phyloP scores from a whole-genome alignment of 352 stramenopile species.

The Pythium dissotocum region DNA sequence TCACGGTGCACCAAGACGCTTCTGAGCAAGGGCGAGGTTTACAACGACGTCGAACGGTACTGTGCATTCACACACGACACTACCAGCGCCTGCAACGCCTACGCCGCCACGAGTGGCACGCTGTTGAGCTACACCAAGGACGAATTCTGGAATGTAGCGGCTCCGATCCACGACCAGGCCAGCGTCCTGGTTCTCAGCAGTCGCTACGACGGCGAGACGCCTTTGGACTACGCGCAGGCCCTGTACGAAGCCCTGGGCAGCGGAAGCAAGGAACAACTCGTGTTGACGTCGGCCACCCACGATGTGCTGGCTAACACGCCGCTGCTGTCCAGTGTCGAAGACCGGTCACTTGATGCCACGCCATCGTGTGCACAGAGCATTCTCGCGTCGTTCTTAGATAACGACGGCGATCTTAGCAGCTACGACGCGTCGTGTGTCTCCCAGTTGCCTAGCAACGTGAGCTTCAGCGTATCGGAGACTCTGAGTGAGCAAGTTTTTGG shows the following conservation, averaged over 20 bases:
- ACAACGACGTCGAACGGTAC: slow-evolving; percentile 50
- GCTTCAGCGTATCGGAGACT: slow-evolving; percentile 34
- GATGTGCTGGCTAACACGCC: slow-evolving; percentile 40
- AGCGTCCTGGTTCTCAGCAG: slow-evolving; percentile 62
- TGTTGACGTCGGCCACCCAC: slow-evolving; percentile 40
- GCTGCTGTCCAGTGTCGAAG: neutral
- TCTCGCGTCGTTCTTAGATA: slow-evolving; percentile 59
- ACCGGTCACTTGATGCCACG: slow-evolving; percentile 30
- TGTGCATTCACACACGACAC: slow-evolving; percentile 60
- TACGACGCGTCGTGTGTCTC: slow-evolving; percentile 60
- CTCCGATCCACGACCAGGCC: slow-evolving; percentile 33
- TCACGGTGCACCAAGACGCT: slow-evolving; percentile 44
- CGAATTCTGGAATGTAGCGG: slow-evolving; percentile 31
- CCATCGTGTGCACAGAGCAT: slow-evolving; percentile 49
- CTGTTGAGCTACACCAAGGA: slow-evolving; percentile 44
- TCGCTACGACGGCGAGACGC: slow-evolving; percentile 44
- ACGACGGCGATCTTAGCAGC: slow-evolving; percentile 39
- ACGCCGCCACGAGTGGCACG: neutral
- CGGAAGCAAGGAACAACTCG: slow-evolving; percentile 48
- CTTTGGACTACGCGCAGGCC: slow-evolving; percentile 42
- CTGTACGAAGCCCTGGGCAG: slow-evolving; percentile 41
- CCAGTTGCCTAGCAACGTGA: slow-evolving; percentile 31
- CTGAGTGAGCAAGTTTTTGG: slow-evolving; percentile 46
- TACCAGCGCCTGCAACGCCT: slow-evolving; percentile 37
- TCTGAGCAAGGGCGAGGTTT: slow-evolving; percentile 48